Base-by-base conservation (phyloP, 257 asterid species). In the Petrea volubilis region DNA sequence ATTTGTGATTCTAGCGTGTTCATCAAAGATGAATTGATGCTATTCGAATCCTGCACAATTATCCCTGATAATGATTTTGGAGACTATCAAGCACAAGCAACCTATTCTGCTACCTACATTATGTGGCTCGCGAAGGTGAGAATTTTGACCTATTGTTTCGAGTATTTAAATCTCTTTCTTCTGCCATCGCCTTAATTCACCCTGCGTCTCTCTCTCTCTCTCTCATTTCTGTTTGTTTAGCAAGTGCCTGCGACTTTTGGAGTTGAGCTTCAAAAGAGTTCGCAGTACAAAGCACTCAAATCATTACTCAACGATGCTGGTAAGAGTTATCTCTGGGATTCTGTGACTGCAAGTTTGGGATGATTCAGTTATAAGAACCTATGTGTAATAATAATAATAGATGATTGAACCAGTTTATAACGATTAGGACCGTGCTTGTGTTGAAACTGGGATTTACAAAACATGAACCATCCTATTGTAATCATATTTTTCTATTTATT, bases 51-150 rank as follows among this genome's bases (percentile, higher is more conserved):
- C 47, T 86, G 96, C 87, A 77, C 80, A 58, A 77, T 61, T 34
- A 60, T 91, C 59, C 90, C 84, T 40, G 97, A 94, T 60, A 67
- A 84, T 47, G 83, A 79, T 46, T 91, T 84, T 49, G 93, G 79
- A 63, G 99, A 95, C 78, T 79, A 87, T 79, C 82, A 84, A 73
- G 90, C 96, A 50, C 99, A 92, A 71, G 89, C 97, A 68, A 80
- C 82, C 27, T 71, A 79, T 65, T 77, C 99, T 56, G 87, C 95
- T 57, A 83, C 93, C 28, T 94, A 94, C 81, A 81, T 86, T 27
- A 57, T 80, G 80, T 95, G 99, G 99, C 90, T 92, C 29, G 82
- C 88, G 33, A 92, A 75, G 96, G 98, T 90, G 80, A 6, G n/a
- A 51, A 8, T n/a, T 3, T 60, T 69, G 65, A 60, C 60, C 21